phyloP scores from a whole-genome alignment of 164 flowering plant species.

The Vitis cinerea region DNA sequence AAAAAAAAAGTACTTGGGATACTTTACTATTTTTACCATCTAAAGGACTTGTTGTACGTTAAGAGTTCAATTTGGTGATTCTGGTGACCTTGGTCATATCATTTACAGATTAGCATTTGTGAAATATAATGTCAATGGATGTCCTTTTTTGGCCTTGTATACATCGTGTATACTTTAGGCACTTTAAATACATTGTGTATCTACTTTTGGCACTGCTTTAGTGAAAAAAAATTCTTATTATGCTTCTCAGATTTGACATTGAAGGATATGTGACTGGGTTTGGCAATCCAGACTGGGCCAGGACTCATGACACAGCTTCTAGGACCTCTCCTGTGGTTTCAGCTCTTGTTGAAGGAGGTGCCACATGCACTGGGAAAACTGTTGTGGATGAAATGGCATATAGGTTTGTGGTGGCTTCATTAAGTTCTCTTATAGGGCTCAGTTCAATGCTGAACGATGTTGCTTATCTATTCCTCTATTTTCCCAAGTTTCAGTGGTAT shows the following conservation, averaged over 20 bases:
- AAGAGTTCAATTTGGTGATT: no score
- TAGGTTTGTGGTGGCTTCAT: slow-evolving; percentile 43
- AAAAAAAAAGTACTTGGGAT: no score
- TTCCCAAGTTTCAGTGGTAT: background rate
- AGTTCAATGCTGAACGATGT: background rate
- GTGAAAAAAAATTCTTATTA: background rate
- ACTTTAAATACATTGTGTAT: background rate
- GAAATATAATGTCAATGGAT: no score
- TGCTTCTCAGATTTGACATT: slow-evolving; percentile 70
- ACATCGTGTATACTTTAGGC: no score
- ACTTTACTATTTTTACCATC: no score
- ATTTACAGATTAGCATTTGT: no score
- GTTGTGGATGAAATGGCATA: slow-evolving; percentile 80
- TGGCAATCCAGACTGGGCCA: slow-evolving; percentile 88
- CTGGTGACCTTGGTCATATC: no score
- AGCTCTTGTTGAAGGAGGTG: slow-evolving; percentile 83
- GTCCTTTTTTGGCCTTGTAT: no score
- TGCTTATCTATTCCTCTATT: background rate
- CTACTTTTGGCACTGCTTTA: background rate
- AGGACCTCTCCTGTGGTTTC: slow-evolving; percentile 62
- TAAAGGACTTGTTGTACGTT: no score
- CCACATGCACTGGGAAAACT: slow-evolving; percentile 85
- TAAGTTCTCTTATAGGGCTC: background rate
- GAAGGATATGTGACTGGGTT: slow-evolving; percentile 88
- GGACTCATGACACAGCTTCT: slow-evolving; percentile 72